Evolutionary conservation across 371 early-diverging fungal species (phyloP).

Genomic region (Syncephalis plumigaleata): DNA sequence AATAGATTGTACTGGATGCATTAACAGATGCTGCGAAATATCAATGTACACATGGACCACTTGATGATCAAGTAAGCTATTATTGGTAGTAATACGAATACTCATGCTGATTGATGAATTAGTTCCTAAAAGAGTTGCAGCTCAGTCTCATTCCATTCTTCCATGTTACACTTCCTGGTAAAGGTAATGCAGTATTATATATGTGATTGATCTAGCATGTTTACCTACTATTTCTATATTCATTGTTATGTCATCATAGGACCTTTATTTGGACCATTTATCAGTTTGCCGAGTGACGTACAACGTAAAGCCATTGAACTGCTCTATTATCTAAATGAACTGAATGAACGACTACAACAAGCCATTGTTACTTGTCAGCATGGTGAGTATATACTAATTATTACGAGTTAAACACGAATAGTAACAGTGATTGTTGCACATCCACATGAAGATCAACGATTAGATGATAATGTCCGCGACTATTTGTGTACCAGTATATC

Average conservation of each 20-base stretch:
- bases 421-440: too few relatives aligned
- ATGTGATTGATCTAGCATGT: neutral
- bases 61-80: constrained; percentile 3
- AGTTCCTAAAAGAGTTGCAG: constrained; percentile 5
- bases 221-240: neutral
- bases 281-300: constrained; percentile 1
- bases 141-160: constrained; percentile 3
- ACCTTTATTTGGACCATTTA: constrained; percentile 6
- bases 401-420: too few relatives aligned
- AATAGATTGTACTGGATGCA: constrained; percentile 3
- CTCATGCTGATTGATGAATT: neutral
- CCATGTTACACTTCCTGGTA: constrained; percentile 1
- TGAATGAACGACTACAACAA: constrained; percentile 1
- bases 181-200: constrained; percentile 1
- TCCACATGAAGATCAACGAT: too few relatives aligned
- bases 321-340: constrained; percentile 2
- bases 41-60: neutral
- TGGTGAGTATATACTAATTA: too few relatives aligned
- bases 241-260: neutral
- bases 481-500: too few relatives aligned
- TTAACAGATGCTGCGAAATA: constrained; percentile 3
- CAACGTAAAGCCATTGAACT: constrained; percentile 7
- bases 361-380: neutral
- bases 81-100: too few relatives aligned
- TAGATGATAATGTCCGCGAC: too few relatives aligned